Percentiles rank a stretch among this genome's conserved stretches.
These are phyloP conservation scores for Ulota crispa DNA, from an alignment of 225 moss, liverwort and hornwort genomes.

Conservation along the genomic window DNA sequence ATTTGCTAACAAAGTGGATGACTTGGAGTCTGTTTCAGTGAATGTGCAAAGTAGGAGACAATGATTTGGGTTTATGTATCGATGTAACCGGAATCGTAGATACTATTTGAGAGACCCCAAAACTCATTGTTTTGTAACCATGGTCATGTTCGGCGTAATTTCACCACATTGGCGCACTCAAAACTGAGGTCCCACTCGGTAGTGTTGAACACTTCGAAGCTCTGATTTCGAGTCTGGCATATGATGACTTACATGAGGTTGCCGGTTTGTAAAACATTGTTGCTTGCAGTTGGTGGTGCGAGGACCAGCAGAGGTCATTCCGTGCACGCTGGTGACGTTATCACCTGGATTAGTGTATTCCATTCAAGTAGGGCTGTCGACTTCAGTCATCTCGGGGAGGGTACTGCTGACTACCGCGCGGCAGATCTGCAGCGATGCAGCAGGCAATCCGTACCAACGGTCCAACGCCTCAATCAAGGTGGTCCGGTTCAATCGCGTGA, in stretches of 20 bases:
- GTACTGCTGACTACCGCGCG: slow-evolving; percentile 47
- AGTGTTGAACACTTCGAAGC: neutral
- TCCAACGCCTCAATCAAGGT: slow-evolving; percentile 42
- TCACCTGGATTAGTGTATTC: slow-evolving; percentile 58
- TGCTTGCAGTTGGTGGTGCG: slow-evolving; percentile 63
- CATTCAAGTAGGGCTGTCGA: slow-evolving; percentile 63
- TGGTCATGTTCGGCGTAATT: neutral
- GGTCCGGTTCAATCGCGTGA: slow-evolving; percentile 64
- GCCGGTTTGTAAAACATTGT: neutral
- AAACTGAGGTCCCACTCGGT: neutral
- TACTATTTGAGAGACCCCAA: neutral
- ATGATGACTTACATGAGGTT: neutral
- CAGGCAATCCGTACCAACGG: slow-evolving; percentile 70
- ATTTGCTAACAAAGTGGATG: neutral
- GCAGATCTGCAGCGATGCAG: slow-evolving; percentile 61
- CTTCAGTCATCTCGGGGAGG: slow-evolving; percentile 45
- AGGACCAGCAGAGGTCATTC: slow-evolving; percentile 67
- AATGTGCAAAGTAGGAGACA: neutral
- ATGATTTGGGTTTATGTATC: neutral
- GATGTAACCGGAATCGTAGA: neutral
- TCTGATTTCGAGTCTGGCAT: too few species aligned
- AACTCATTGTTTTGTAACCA: neutral
- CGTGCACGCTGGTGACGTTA: slow-evolving; percentile 46
- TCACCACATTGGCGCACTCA: neutral
- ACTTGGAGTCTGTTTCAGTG: neutral